Evolutionary conservation across 1,139 yeast species (phyloP).

Genomic region (Scheffersomyces insectosa): DNA sequence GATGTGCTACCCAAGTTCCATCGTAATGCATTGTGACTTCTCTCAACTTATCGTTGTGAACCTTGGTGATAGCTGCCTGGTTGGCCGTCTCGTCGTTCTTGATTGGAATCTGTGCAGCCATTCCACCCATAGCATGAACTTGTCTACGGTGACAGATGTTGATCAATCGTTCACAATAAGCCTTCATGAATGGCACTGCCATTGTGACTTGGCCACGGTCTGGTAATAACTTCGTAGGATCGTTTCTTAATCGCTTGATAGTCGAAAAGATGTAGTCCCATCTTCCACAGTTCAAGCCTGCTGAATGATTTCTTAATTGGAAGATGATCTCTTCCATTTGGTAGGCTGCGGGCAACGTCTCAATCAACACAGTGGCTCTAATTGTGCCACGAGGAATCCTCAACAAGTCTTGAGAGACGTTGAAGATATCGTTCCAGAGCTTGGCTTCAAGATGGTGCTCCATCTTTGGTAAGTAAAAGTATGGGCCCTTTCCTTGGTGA

Average conservation of each 20-base stretch:
- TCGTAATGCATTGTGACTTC: slow-evolving; percentile 20
- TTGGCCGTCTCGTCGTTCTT: slow-evolving; percentile 67
- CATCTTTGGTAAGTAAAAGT: slow-evolving; percentile 79
- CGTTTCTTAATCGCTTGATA: slow-evolving; percentile 66
- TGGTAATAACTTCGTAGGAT: slow-evolving; percentile 64
- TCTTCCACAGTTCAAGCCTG: slow-evolving; percentile 80
- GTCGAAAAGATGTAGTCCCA: slow-evolving; percentile 81
- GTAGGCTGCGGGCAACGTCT: slow-evolving; percentile 75
- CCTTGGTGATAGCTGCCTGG: slow-evolving; percentile 68
- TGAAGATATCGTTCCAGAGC: slow-evolving; percentile 77
- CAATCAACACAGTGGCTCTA: slow-evolving; percentile 76
- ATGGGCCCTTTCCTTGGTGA: slow-evolving; percentile 69
- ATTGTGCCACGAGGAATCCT: slow-evolving; percentile 70
- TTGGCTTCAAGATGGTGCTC: slow-evolving; percentile 80
- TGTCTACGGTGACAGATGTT: slow-evolving; percentile 74
- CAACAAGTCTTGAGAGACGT: slow-evolving; percentile 66
- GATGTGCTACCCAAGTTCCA: slow-evolving; percentile 23
- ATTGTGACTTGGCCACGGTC: slow-evolving; percentile 75
- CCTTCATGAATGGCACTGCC: slow-evolving; percentile 74
- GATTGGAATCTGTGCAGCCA: slow-evolving; percentile 84
- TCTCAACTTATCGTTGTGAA: slow-evolving; percentile 62
- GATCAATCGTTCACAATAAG: slow-evolving; percentile 67
- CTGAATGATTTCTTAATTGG: slow-evolving; percentile 71
- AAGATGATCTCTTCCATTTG: slow-evolving; percentile 82
- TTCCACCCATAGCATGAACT: slow-evolving; percentile 82